A percentile compares a stretch with the other conserved stretches of the same genome.
Evolutionary conservation across 2,329 filamentous ascomycete genomes (phyloP).

Genomic region (Orbilia blumenaviensis): DNA sequence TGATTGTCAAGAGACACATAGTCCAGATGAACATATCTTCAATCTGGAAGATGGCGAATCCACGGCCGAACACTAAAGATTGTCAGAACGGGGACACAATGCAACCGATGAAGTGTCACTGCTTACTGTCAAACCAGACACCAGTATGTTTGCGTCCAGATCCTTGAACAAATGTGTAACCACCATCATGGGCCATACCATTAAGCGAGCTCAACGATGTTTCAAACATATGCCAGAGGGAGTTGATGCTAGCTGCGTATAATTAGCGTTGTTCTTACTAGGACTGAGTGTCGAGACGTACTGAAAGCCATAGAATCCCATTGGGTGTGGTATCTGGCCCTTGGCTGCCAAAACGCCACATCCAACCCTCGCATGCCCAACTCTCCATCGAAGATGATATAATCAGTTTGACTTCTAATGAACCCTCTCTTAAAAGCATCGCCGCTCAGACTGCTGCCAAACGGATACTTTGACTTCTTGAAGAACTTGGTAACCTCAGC

Average conservation of each 20-base stretch:
- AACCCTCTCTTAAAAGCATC: constrained; percentile 84
- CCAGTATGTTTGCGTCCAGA: constrained; percentile 73
- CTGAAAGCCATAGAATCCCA: constrained; percentile 84
- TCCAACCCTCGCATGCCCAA: constrained; percentile 88
- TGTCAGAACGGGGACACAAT: constrained; percentile 1
- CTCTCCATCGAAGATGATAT: constrained; percentile 78
- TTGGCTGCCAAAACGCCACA: constrained; percentile 87
- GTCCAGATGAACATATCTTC: constrained; percentile 88
- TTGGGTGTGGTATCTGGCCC: constrained; percentile 87
- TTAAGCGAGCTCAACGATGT: constrained; percentile 78
- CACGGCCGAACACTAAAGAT: constrained; percentile 73
- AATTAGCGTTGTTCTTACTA: constrained; percentile 21
- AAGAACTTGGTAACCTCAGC: constrained; percentile 85
- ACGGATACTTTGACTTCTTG: constrained; percentile 73
- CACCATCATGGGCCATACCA: constrained; percentile 74
- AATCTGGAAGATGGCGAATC: constrained; percentile 80
- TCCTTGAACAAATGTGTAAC: constrained; percentile 72
- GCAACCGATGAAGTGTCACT: neutral
- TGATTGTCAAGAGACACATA: constrained; percentile 80
- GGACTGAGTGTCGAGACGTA: constrained; percentile 26
- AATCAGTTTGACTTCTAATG: constrained; percentile 88
- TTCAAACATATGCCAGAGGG: constrained; percentile 95
- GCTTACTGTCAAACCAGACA: constrained; percentile 82
- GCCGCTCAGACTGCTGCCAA: constrained; percentile 80
- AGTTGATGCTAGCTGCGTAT: constrained; percentile 62